Percentiles rank a stretch among this genome's conserved stretches.
Conservation (phyloP, 1,284 basidiomycete genomes). For the Sporisorium sorghi region DNA sequence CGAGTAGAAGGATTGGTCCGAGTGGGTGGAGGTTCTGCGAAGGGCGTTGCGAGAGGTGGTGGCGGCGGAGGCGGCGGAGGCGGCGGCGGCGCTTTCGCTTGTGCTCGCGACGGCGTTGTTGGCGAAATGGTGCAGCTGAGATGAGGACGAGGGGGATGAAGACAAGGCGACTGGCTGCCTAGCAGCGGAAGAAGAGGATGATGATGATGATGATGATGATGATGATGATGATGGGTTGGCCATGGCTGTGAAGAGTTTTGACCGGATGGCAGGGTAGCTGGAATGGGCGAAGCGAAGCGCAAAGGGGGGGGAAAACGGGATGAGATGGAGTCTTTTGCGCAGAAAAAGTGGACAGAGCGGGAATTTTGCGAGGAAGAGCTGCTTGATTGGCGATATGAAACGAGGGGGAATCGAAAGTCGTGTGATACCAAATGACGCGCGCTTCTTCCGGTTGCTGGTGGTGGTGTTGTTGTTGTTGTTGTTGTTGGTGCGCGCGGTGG, state of each 20-base stretch:
- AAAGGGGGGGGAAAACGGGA: too few relatives aligned
- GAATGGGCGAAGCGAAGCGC: too few relatives aligned
- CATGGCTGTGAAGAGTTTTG: not conserved
- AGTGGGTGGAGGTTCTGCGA: constrained; percentile 28
- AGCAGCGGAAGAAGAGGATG: not conserved
- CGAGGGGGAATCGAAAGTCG: not conserved
- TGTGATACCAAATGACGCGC: not conserved
- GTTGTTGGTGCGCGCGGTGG: too few relatives aligned
- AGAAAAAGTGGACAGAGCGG: not conserved
- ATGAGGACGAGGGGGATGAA: constrained; percentile 4
- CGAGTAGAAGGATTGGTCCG: constrained; percentile 48
- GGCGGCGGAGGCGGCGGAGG: too few relatives aligned
- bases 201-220: too few relatives aligned
- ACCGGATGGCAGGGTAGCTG: not conserved
- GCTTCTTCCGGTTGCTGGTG: not conserved
- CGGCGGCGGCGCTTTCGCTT: too few relatives aligned
- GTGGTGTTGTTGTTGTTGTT: too few relatives aligned
- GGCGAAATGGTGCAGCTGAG: too few relatives aligned
- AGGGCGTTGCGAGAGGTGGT: constrained; percentile 10
- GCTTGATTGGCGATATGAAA: not conserved
- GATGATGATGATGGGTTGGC: not conserved
- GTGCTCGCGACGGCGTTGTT: too few relatives aligned
- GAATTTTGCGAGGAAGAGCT: not conserved
- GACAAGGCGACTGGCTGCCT: not conserved
- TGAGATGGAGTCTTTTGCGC: not conserved